phyloP scores from a whole-genome alignment of 2,329 filamentous ascomycete species.

The Aspergillus pseudotamarii region DNA sequence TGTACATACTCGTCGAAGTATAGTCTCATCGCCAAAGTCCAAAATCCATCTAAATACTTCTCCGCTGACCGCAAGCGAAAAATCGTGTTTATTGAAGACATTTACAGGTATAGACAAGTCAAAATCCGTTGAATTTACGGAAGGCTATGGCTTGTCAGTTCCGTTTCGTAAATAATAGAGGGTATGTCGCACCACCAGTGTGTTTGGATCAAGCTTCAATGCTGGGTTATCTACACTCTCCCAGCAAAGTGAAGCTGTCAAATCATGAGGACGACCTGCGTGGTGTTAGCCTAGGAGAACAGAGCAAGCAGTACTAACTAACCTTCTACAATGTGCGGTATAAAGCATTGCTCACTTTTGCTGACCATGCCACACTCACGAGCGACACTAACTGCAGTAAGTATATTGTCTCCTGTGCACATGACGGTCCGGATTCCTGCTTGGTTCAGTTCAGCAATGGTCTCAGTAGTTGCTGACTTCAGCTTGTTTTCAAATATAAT shows the following conservation, averaged over 20 bases:
- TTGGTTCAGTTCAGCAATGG: constrained; percentile 77
- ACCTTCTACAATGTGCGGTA: constrained; percentile 83
- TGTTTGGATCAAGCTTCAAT: constrained; percentile 76
- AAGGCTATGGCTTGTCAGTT: constrained; percentile 57
- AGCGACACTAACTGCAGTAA: constrained; percentile 94
- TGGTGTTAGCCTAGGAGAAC: background rate
- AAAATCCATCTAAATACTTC: constrained; percentile 97
- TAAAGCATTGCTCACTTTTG: constrained; percentile 82
- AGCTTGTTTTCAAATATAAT: constrained; percentile 99
- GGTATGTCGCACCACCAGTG: constrained; percentile 61
- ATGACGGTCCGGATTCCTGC: constrained; percentile 90
- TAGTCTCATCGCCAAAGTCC: constrained; percentile 81
- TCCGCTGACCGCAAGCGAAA: constrained; percentile 84
- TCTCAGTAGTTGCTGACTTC: constrained; percentile 79
- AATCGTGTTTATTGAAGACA: constrained; percentile 78
- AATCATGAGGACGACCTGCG: constrained; percentile 70
- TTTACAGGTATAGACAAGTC: constrained; percentile 87
- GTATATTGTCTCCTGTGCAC: constrained; percentile 97
- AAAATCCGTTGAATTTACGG: constrained; percentile 67
- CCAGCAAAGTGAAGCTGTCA: constrained; percentile 77
- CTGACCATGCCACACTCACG: constrained; percentile 85
- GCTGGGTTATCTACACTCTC: constrained; percentile 89
- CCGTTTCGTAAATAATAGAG: background rate
- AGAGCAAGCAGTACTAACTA: constrained; percentile 19
- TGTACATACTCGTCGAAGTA: constrained; percentile 65